Conservation (phyloP, 2,329 filamentous ascomycete genomes). For the Colletotrichum caudatum region DNA sequence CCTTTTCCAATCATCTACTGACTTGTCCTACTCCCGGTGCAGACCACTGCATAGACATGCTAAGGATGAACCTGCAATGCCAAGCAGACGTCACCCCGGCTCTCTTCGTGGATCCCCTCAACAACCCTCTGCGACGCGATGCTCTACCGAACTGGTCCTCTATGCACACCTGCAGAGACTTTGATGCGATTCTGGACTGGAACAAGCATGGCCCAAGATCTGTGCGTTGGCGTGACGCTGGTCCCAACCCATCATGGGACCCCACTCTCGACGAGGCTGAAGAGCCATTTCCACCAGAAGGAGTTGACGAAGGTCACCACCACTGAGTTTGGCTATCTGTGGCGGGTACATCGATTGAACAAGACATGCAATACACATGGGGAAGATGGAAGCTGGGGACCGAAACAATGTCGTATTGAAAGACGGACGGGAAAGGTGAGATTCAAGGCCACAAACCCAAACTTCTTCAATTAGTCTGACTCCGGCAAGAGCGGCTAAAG, state of each 20-base stretch:
- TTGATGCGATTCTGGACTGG: slow-evolving; percentile 35
- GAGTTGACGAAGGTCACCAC: slow-evolving; percentile 6
- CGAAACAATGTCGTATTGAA: not conserved
- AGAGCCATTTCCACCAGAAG: slow-evolving; percentile 26
- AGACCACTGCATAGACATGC: slow-evolving; percentile 38
- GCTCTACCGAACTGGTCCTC: slow-evolving; percentile 36
- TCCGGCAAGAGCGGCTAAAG: too few relatives aligned
- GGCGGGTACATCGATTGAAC: rapidly evolving
- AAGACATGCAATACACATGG: not conserved
- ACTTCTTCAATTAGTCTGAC: too few relatives aligned
- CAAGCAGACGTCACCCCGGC: slow-evolving; percentile 33
- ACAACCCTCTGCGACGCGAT: slow-evolving; percentile 24
- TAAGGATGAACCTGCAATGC: slow-evolving; percentile 34
- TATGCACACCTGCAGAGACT: slow-evolving; percentile 35
- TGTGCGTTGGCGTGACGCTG: slow-evolving; percentile 36
- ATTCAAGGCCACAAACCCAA: too few relatives aligned
- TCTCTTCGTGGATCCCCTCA: slow-evolving; percentile 32
- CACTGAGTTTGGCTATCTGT: not conserved
- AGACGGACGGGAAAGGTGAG: too few relatives aligned
- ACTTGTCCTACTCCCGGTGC: not conserved
- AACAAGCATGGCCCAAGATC: slow-evolving; percentile 34
- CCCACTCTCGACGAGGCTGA: slow-evolving; percentile 25
- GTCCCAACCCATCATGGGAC: slow-evolving; percentile 35
- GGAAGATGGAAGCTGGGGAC: not conserved
- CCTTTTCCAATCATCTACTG: not conserved